Evolutionary conservation across 768 basidiomycete species (phyloP).

Genomic region (Russula ochroleuca): DNA sequence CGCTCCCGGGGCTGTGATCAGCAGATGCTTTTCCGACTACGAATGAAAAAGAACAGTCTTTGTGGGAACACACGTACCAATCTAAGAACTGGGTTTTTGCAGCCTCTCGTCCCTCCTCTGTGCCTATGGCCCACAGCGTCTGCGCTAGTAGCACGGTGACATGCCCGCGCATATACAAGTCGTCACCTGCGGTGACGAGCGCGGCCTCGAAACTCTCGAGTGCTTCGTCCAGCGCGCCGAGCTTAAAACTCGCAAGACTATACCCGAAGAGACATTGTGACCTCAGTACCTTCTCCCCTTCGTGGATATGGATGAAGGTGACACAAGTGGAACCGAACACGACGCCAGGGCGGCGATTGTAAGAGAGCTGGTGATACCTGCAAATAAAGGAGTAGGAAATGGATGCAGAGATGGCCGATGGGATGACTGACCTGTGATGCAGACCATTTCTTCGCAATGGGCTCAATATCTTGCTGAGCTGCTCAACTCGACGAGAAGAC

Average conservation of each 20-base stretch:
- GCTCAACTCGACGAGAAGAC: not conserved
- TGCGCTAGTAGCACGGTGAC: constrained; percentile 77
- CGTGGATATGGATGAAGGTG: constrained; percentile 2
- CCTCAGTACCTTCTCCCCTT: constrained; percentile 43
- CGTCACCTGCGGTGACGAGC: constrained; percentile 49
- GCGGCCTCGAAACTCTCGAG: constrained; percentile 65
- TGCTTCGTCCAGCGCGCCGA: constrained; percentile 58
- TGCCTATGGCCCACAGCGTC: constrained; percentile 76
- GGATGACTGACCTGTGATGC: constrained; percentile 37
- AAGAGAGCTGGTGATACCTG: constrained; percentile 14
- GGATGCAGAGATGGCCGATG: no score
- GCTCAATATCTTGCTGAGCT: constrained; percentile 36
- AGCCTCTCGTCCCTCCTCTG: constrained; percentile 67
- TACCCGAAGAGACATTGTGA: constrained; percentile 65
- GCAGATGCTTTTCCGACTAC: not conserved
- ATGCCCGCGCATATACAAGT: constrained; percentile 54
- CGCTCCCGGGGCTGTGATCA: constrained; percentile 11
- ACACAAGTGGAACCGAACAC: not conserved
- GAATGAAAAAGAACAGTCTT: not conserved
- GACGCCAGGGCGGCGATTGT: not conserved
- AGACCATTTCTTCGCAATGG: constrained; percentile 38
- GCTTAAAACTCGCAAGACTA: constrained; percentile 67
- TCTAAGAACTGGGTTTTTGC: constrained; percentile 79
- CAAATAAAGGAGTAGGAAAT: not conserved
- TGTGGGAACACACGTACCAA: constrained; percentile 49